These are phyloP conservation scores for Coelastrella sp. DNA, from an alignment of 139 green algal genomes.

Conservation along the genomic window DNA sequence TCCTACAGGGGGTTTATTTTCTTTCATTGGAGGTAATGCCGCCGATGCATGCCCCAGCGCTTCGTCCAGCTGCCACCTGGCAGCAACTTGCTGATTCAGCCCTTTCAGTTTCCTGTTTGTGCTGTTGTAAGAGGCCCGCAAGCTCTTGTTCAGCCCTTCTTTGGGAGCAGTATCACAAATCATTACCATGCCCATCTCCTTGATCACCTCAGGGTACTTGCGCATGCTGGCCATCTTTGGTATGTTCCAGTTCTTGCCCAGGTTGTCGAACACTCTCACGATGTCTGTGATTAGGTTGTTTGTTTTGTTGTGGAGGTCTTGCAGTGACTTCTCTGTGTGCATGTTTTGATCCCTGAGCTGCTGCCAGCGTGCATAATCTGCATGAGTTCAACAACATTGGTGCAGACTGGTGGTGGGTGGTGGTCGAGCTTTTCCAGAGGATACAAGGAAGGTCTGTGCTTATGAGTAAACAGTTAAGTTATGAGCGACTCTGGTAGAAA, in stretches of 20 bases:
- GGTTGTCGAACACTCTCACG: background rate
- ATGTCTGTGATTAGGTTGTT: background rate
- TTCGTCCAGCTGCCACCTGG: no score
- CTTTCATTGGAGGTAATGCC: no score
- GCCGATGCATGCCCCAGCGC: no score
- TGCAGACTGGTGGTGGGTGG: no score
- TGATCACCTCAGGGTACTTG: background rate
- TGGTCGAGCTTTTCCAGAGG: no score
- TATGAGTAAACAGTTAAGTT: no score
- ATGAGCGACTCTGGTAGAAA: no score
- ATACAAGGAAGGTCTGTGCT: no score
- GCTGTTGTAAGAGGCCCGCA: background rate
- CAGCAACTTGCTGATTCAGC: background rate
- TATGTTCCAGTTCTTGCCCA: background rate
- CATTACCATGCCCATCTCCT: background rate
- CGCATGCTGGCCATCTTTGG: conserved; percentile 10
- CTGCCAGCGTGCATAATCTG: background rate
- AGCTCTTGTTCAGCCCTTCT: background rate
- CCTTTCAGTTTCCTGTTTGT: background rate
- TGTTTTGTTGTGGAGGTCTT: background rate
- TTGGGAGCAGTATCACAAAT: background rate
- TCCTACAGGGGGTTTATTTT: no score
- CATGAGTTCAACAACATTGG: background rate
- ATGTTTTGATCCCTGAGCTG: background rate
- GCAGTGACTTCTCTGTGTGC: background rate